phyloP scores from a whole-genome alignment of 176 grass and related monocot genomes.

The Ensete ventricosum region DNA sequence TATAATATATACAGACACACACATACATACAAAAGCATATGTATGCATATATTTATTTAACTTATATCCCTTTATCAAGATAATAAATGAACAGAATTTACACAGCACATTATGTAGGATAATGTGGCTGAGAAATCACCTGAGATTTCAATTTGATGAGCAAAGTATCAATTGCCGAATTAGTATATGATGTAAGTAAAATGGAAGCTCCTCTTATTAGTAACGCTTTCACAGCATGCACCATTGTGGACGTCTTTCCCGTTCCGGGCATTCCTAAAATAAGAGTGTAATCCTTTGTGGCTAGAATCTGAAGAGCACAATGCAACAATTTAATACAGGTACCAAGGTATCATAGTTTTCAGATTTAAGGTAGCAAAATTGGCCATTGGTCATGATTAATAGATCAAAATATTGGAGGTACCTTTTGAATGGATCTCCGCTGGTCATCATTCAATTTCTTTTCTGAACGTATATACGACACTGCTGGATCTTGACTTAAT shows the following conservation, averaged over 20 bases:
- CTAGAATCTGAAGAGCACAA: constrained; percentile 63
- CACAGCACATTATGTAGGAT: neutral
- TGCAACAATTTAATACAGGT: constrained; percentile 7
- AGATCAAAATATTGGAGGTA: constrained; percentile 25
- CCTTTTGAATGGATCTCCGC: constrained; percentile 79
- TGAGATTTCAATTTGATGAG: constrained; percentile 86
- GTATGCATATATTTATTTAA: neutral
- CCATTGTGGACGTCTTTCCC: constrained; percentile 97
- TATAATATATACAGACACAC: no score
- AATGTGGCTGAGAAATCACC: constrained; percentile 28
- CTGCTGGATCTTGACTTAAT: constrained; percentile 78
- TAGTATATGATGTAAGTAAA: constrained; percentile 96
- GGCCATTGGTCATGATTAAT: neutral
- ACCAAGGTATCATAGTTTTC: no score
- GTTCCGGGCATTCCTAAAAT: constrained; percentile 99
- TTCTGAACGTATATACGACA: constrained; percentile 67
- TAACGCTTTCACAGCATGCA: constrained; percentile 92
- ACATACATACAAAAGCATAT: no score
- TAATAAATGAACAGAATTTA: neutral
- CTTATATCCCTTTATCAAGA: neutral
- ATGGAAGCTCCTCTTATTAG: constrained; percentile 81
- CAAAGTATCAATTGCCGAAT: constrained; percentile 96
- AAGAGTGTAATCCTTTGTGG: constrained; percentile 94
- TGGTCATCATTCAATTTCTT: constrained; percentile 81
- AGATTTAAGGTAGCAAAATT: neutral